These are phyloP conservation scores for Populus hybrid DNA, from an alignment of 441 rosid species.

Conservation along the genomic window DNA sequence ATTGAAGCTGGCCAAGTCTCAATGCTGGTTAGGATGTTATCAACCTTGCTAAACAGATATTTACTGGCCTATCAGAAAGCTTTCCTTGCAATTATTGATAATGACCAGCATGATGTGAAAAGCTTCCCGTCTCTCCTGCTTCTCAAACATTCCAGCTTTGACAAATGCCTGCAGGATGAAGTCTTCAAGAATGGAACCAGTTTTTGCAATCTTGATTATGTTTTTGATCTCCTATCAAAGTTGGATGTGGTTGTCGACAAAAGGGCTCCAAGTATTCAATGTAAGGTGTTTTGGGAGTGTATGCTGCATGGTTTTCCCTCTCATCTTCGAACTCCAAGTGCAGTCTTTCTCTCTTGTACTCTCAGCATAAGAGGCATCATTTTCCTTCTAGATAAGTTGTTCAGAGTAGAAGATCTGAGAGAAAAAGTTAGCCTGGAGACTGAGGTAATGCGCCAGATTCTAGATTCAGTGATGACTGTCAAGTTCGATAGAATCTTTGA, in stretches of 20 bases:
- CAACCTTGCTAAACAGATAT: slow-evolving; percentile 63
- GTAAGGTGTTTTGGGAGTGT: slow-evolving; percentile 80
- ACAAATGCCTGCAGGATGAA: slow-evolving; percentile 68
- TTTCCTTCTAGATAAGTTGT: slow-evolving; percentile 56
- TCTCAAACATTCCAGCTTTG: slow-evolving; percentile 76
- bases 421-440: slow-evolving; percentile 42
- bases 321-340: slow-evolving; percentile 61
- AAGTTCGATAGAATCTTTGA: slow-evolving; percentile 80
- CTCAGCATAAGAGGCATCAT: slow-evolving; percentile 70
- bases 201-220: slow-evolving; percentile 57
- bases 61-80: slow-evolving; percentile 64
- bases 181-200: slow-evolving; percentile 58
- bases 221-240: slow-evolving; percentile 51
- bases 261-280: slow-evolving; percentile 58
- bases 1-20: slow-evolving; percentile 55
- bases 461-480: slow-evolving; percentile 64
- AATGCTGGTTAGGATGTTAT: slow-evolving; percentile 54
- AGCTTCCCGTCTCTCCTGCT: slow-evolving; percentile 65
- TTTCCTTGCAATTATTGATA: slow-evolving; percentile 63
- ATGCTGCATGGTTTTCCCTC: slow-evolving; percentile 94
- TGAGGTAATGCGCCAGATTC: slow-evolving; percentile 51
- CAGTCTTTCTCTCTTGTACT: slow-evolving; percentile 71
- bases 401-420: slow-evolving; percentile 47
- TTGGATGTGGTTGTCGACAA: slow-evolving; percentile 62
- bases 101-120: slow-evolving; percentile 39